Evolutionary conservation across 192 early-diverging fungal species (phyloP).

Genomic region (Geosiphon pyriformis): DNA sequence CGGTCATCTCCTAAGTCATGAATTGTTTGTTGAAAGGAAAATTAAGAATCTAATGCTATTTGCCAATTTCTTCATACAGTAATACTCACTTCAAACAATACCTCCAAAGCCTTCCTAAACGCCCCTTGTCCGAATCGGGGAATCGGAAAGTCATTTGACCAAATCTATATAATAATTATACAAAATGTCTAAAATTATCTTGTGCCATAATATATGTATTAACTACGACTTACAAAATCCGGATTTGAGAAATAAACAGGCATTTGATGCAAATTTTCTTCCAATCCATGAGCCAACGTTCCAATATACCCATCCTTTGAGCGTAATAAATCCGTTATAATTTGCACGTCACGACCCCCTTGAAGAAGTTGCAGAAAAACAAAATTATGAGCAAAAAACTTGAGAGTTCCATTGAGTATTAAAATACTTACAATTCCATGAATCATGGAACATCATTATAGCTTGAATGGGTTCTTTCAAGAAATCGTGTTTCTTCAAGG

Average conservation of each 20-base stretch:
- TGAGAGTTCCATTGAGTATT: not conserved
- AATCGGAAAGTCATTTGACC: conserved; percentile 78
- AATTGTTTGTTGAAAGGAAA: not conserved
- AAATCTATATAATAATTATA: conserved; percentile 49
- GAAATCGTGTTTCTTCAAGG: conserved; percentile 33
- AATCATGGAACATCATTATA: conserved; percentile 84
- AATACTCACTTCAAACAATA: conserved; percentile 49
- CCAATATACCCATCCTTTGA: conserved; percentile 55
- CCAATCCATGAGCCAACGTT: conserved; percentile 28
- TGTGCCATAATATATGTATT: not conserved
- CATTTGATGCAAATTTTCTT: conserved; percentile 41
- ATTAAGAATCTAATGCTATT: too few relatives aligned
- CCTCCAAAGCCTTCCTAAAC: conserved; percentile 66
- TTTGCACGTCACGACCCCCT: conserved; percentile 82
- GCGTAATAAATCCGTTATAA: conserved; percentile 66
- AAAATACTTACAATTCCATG: conserved; percentile 55
- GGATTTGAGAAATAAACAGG: conserved; percentile 80
- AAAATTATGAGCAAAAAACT: not conserved
- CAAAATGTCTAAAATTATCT: not conserved
- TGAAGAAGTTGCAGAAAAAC: not conserved
- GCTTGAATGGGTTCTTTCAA: conserved; percentile 54
- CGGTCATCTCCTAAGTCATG: conserved; percentile 33
- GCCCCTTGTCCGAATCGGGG: conserved; percentile 81
- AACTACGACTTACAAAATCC: conserved; percentile 40
- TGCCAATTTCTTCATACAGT: not conserved